Evolutionary conservation across 2,329 filamentous ascomycete species (phyloP), one percentile per base, ranked within the genome.

Genomic region (Xylariales sp.): DNA sequence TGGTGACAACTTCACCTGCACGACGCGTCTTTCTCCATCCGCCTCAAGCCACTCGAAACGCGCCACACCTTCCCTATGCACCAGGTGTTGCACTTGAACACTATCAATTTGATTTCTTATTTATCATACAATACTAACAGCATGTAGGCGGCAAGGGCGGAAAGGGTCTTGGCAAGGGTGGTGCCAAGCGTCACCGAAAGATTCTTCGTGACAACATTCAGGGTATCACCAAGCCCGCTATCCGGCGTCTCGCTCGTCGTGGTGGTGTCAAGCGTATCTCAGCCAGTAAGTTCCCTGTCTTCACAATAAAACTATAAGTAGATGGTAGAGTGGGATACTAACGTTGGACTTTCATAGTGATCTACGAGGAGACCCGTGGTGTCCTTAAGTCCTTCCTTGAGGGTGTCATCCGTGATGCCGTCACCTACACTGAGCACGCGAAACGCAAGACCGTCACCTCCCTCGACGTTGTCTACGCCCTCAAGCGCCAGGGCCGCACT

Each of bases 191-290:
- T 73, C 90, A 96, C 76, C 84, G 91, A 63, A 96, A 96, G 87
- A 96, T 96, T 78, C 81, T 96, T 70, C 88, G 90, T 73, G 90
- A 95, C 85, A 96, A 95, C 86, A 96, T 96, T 65, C 90, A 96
- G 77, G 90, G 90, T 74, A 96, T 96, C 66, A 96, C 90, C 63
- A 96, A 96, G 86, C 90, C 90, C 59, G 90, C 90, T 60, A 96
- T 96, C 72, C 85, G 90, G 62, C 90, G 90, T 94, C 89, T 96
- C 67, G 90, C 90, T 52, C 90, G 90, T 74, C 89, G 90, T 93
- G 90, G 90, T 71, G 90, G 90, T 90, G 90, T 96, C 80, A 96
- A 96, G 88, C 90, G 90, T 95, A 96, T 96, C 62, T 95, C 89
- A 61, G 90, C 90, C 66, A 94, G 83, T 87, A 80, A 66, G 77